Base-by-base conservation (phyloP, 441 rosid genomes). In the Arabidopsis lyrata region DNA sequence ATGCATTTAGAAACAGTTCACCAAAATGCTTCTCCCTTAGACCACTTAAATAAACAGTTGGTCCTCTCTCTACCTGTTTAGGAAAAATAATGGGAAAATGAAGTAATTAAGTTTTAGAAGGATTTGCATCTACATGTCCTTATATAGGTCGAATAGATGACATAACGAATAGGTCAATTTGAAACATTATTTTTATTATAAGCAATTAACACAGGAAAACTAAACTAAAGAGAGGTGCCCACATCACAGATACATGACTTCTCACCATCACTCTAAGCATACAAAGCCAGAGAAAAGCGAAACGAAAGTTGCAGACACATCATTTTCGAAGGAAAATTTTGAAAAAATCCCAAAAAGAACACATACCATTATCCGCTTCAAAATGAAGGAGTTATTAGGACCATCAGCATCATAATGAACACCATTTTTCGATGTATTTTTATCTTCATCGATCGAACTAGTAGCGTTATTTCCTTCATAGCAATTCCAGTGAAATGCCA, bases 1-100 rank as follows among this genome's bases (percentile, higher is more conserved):
- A 83, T 56, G 96, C 95, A 81, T 89, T 90, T 60, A 85, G 80
- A 82, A 95, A 95, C 50, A 95, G 12, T 81, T 95, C 98, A 56
- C 99, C 99, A 78, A 90, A 92, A 82, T 95, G 83, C 85, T 90
- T 95, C 90, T 95, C 99, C 75, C 97, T 86, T 60, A 90, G 80
- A 62, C 99, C 99, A 79, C 99, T 92, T 71, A 92, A 78, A 79
- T 90, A 92, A 63, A 92, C 86, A 29, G 87, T 69, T 73, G 89
- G 74, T 58, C 99, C 99, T 85, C 82, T 92, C 83, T 95, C 99
- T 77, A 92, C 98, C 99, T 92, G 95, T 77, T 77, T 34, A 80
- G 27, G 32, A 32, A 45, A 69, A 49, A 53, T 44, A 52, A 60
- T 24, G 52, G 16, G 13, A 74, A 67, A 71, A 41, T 18, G 48